Conservation (phyloP, 495 filamentous ascomycete genomes). For the Aspergillus nanangensis region DNA sequence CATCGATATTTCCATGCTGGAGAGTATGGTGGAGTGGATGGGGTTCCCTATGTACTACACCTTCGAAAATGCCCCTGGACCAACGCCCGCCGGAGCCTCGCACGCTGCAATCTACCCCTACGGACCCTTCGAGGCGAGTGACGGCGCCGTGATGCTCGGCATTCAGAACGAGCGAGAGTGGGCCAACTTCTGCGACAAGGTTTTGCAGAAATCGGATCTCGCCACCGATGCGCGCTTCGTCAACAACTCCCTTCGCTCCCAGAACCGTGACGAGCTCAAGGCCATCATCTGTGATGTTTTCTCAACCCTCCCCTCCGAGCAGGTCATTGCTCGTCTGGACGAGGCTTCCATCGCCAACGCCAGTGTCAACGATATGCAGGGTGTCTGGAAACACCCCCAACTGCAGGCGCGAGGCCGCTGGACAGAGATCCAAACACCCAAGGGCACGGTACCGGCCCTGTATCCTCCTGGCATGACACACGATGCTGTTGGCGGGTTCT, state of each 20-base stretch:
- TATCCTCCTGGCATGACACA: slow-evolving; percentile 35
- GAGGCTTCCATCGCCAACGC: slow-evolving; percentile 42
- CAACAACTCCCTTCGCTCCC: slow-evolving; percentile 27
- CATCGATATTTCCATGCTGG: slow-evolving; percentile 51
- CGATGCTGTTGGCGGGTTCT: slow-evolving; percentile 12
- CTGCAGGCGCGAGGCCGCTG: slow-evolving; percentile 38
- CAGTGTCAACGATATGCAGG: slow-evolving; percentile 47
- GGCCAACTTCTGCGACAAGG: slow-evolving; percentile 39
- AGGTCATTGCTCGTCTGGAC: slow-evolving; percentile 29
- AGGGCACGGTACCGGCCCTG: slow-evolving; percentile 35
- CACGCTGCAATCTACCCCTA: slow-evolving; percentile 51
- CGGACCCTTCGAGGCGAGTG: slow-evolving; percentile 46
- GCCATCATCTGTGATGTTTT: slow-evolving; percentile 27
- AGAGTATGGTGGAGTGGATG: slow-evolving; percentile 55
- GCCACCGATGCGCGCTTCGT: slow-evolving; percentile 30
- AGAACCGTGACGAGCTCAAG: slow-evolving; percentile 32
- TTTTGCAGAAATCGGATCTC: slow-evolving; percentile 26
- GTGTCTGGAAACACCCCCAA: slow-evolving; percentile 46
- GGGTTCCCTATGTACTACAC: slow-evolving; percentile 51
- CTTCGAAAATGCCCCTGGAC: slow-evolving; percentile 32
- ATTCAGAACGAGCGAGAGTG: slow-evolving; percentile 53
- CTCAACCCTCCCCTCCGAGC: slow-evolving; percentile 19
- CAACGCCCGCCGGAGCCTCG: slow-evolving; percentile 39
- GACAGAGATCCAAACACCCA: slow-evolving; percentile 41
- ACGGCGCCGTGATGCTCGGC: slow-evolving; percentile 46